Evolutionary conservation across 306 rosid species (phyloP), one percentile per base, ranked within the genome.

Genomic region (Cicer yamashitae): DNA sequence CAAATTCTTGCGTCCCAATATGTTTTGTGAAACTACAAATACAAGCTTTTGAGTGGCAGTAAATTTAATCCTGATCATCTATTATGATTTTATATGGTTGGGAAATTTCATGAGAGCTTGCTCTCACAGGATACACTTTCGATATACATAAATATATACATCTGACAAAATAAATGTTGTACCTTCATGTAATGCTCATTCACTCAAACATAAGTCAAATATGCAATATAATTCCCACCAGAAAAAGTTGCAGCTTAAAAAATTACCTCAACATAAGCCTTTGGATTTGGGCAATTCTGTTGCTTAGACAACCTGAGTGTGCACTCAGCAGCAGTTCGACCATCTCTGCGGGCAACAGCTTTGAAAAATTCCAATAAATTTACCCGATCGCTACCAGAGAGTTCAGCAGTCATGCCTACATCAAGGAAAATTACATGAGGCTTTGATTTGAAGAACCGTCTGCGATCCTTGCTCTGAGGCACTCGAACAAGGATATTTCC

Each of bases 351-450:
- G 38, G 99, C 99, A 65, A 94, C 93, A 73, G 99, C 96, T 87
- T 90, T 94, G 83, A 94, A 94, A 84, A 94, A 90, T 65, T 94
- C 99, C 73, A 94, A 40, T 79, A 94, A 88, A 79, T 92, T 94
- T 83, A 89, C 75, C 67, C 99, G 77, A 81, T 94, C 99, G 84
- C 84, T 92, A 20, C 89, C 83, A 70, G 97, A 89, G 73, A 94
- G 97, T 79, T 94, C 99, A 52, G 99, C 99, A 80, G 99, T 94
- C 99, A 94, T 94, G 81, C 99, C 99, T 66, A 94, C 99, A 77
- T 94, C 99, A 70, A 94, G 96, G 91, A 94, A 94, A 88, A 94
- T 75, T 75, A 94, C 92, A 82, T 94, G 99, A 71, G 99, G 99
- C 88, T 92, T 94, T 69, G 97, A 87, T 84, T 90, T 91, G 93